These are phyloP conservation scores for Spencermartinsiella ligniputridi DNA, from an alignment of 1,139 yeast species.

Conservation along the genomic window DNA sequence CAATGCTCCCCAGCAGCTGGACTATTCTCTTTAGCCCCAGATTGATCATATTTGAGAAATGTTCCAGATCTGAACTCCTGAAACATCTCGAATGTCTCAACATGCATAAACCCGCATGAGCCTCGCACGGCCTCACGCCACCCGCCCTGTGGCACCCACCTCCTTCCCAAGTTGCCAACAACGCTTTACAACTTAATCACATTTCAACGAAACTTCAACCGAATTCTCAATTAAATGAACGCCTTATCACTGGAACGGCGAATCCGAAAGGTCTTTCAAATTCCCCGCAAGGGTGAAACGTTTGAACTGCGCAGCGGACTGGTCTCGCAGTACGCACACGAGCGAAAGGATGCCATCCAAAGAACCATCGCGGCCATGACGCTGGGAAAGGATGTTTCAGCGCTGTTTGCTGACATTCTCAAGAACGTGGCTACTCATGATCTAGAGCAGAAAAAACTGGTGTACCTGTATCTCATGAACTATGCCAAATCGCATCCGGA, in stretches of 20 bases:
- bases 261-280: constrained; percentile 50
- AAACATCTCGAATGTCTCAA: no score
- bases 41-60: no score
- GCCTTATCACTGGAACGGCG: constrained; percentile 39
- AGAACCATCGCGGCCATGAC: constrained; percentile 98
- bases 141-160: background rate
- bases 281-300: constrained; percentile 72
- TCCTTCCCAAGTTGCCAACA: background rate
- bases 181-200: background rate
- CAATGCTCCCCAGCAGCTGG: constrained; percentile 52
- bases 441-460: constrained; percentile 93
- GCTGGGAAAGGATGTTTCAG: constrained; percentile 94
- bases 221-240: constrained; percentile 3
- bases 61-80: no score
- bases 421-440: constrained; percentile 97
- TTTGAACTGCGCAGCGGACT: constrained; percentile 84
- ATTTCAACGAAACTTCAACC: no score
- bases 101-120: no score
- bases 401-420: constrained; percentile 90
- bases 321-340: constrained; percentile 91
- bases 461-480: constrained; percentile 91
- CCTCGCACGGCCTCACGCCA: background rate
- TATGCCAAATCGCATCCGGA: constrained; percentile 97
- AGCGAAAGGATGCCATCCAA: constrained; percentile 89
- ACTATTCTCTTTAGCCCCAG: constrained; percentile 64